Evolutionary conservation across 2,329 filamentous ascomycete genomes (phyloP).

Genomic region (Tolypocladium tundrense): DNA sequence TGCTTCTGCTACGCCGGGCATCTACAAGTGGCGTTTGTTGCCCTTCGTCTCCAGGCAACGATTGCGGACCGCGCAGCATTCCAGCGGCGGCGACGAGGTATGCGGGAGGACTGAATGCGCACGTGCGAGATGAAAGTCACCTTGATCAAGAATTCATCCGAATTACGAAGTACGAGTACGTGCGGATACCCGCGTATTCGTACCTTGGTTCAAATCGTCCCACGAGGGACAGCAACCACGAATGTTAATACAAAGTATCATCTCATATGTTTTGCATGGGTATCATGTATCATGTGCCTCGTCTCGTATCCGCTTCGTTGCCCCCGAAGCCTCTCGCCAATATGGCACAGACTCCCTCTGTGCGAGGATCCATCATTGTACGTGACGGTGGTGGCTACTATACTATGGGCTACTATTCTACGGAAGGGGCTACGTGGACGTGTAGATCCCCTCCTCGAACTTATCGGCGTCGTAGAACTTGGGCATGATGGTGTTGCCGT

Average conservation of each 20-base stretch:
- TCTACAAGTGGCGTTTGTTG: background rate
- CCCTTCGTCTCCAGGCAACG: background rate
- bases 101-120: background rate
- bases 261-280: background rate
- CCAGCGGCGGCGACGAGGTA: background rate
- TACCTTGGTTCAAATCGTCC: background rate
- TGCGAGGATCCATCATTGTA: background rate
- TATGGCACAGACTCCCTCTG: background rate
- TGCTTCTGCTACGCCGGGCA: too few relatives aligned
- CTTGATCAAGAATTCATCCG: background rate
- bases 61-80: background rate
- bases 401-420: background rate
- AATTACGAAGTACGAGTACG: background rate
- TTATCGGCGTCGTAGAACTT: conserved; percentile 73
- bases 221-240: background rate
- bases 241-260: background rate
- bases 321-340: background rate
- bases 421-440: background rate
- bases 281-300: background rate
- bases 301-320: background rate
- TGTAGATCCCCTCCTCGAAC: conserved; percentile 61
- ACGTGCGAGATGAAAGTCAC: background rate
- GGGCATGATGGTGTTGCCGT: conserved; percentile 74
- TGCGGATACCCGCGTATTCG: background rate
- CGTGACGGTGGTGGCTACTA: background rate